These are phyloP conservation scores for Boletus hoseneyae DNA, from an alignment of 1,284 basidiomycete species.

Conservation along the genomic window DNA sequence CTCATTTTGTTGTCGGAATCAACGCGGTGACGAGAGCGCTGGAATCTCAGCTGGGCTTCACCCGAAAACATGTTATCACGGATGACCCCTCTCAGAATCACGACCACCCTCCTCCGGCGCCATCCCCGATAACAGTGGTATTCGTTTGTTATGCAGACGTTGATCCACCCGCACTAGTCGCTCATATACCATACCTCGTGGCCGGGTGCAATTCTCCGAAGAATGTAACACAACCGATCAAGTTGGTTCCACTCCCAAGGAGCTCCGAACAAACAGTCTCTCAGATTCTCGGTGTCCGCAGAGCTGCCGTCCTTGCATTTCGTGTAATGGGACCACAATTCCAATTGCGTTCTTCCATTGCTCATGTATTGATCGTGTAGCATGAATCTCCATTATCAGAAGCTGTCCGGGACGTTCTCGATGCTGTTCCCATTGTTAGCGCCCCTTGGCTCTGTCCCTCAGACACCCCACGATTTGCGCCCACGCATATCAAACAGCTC, in stretches of 20 bases:
- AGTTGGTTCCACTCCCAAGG: conserved; percentile 68
- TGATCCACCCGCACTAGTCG: conserved; percentile 65
- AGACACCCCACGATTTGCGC: conserved; percentile 41
- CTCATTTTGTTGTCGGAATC: conserved; percentile 65
- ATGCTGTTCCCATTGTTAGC: conserved; percentile 46
- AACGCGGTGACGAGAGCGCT: conserved; percentile 78
- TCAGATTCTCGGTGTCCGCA: conserved; percentile 59
- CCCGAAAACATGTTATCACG: conserved; percentile 28
- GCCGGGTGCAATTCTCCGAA: conserved; percentile 63
- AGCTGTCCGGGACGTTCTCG: conserved; percentile 40
- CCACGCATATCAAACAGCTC: conserved; percentile 85
- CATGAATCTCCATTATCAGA: conserved; percentile 38
- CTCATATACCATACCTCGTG: conserved; percentile 70
- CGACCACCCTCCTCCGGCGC: conserved; percentile 9
- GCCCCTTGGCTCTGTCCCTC: conserved; percentile 59
- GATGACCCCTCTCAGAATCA: conserved; percentile 8
- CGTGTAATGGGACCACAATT: conserved; percentile 37
- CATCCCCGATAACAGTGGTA: conserved; percentile 41
- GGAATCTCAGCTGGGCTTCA: conserved; percentile 53
- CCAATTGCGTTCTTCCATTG: conserved; percentile 1
- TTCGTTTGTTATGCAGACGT: conserved; percentile 72
- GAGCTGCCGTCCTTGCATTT: conserved; percentile 68
- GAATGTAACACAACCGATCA: conserved; percentile 35
- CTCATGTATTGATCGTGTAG: conserved; percentile 27
- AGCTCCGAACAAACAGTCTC: conserved; percentile 69